Percentiles rank a stretch among this genome's conserved stretches.
Evolutionary conservation across 805 yeast genomes (phyloP).

Genomic region (Zygotorulaspora danielsina): DNA sequence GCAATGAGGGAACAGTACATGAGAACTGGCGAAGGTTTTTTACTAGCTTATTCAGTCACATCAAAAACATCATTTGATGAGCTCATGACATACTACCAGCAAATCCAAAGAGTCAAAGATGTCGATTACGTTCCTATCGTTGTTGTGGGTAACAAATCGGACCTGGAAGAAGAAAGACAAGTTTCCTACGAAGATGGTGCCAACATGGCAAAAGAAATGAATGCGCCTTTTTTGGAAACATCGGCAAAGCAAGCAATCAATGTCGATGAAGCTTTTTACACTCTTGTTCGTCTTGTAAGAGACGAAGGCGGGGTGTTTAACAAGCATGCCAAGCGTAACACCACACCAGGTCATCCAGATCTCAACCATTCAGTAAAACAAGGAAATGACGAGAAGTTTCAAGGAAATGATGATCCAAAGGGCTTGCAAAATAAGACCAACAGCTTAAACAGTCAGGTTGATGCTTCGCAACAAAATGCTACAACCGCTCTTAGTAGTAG

Average conservation of each 20-base stretch:
- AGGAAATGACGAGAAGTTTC: constrained; percentile 3
- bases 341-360: constrained; percentile 8
- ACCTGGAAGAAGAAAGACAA: constrained; percentile 70
- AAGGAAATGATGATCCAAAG: constrained; percentile 1
- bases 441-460: constrained; percentile 7
- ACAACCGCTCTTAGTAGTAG: constrained; percentile 5
- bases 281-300: constrained; percentile 56
- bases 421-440: constrained; percentile 2
- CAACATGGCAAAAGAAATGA: constrained; percentile 57
- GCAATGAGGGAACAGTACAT: constrained; percentile 93
- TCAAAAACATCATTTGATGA: constrained; percentile 83
- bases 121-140: constrained; percentile 70
- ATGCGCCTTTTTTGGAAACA: constrained; percentile 81
- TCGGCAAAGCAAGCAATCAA: constrained; percentile 88
- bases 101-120: constrained; percentile 73
- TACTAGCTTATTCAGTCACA: constrained; percentile 83
- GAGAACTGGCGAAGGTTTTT: constrained; percentile 93
- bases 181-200: constrained; percentile 64
- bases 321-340: constrained; percentile 14
- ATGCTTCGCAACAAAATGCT: constrained; percentile 4
- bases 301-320: constrained; percentile 35
- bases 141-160: constrained; percentile 77
- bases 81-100: constrained; percentile 73
- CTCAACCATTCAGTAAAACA: constrained; percentile 1
- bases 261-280: constrained; percentile 80